Base-by-base conservation (phyloP, 331 rosid genomes). In the Saraca asoca region DNA sequence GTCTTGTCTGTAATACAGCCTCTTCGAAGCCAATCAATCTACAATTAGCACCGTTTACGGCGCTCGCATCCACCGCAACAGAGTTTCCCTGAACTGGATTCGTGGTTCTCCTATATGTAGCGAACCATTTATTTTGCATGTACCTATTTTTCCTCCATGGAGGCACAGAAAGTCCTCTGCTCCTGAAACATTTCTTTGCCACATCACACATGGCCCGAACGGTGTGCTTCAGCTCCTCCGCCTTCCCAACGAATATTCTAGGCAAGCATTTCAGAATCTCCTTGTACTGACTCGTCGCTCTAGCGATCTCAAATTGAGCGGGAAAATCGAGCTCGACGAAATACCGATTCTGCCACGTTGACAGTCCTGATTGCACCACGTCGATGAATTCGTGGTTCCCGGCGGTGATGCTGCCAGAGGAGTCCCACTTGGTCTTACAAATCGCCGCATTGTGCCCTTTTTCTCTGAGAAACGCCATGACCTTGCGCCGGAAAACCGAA, bases 131-230 rank as follows among this genome's bases (percentile, higher is more conserved):
- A 64, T 77, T 88, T 58, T 80, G 85, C 85, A 86, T 85, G 49
- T 84, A 91, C 49, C 82, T 82, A 24, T 79, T 82, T 55, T 81
- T 91, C 17, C 95, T 77, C 97, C 95, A 88, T 4, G 97, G 97
- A 14, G 97, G 95, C 49, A 91, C 63, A 0, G 89, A 49, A 2
- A 88, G 71, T 2, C 75, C 84, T 12, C 68, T 75, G 42, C 83
- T 77, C 58, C 63, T 72, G 19, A 91, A 60, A 7, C 95, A 82
- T 58, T 62, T 49, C 73, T 70, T 88, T 2, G 81, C 91, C 24
- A 66, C 83, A 56, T 74, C 74, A 33, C 95, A 73, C 81, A 82
- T 68, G 6, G 58, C 24, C 19, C 39, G 60, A 12, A 88, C 88
- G 44, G 67, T 70, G 38, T 66, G 75, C 63, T 75, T 84, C 55